Evolutionary conservation across 768 basidiomycete genomes (phyloP), one percentile per base, ranked within the genome.

Genomic region (Asterophora parasitica): DNA sequence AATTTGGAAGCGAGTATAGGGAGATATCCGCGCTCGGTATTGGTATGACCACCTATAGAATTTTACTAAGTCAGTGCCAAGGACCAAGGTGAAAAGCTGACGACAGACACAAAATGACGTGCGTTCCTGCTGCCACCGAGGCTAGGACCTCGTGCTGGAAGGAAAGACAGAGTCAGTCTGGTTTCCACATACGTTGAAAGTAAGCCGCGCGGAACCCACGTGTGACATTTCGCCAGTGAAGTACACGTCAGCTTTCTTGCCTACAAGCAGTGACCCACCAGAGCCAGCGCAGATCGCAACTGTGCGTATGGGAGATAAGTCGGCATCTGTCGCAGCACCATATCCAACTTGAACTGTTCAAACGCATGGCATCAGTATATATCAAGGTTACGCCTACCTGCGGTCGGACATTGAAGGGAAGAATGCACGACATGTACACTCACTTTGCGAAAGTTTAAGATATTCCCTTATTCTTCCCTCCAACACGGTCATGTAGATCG

Each of bases 11-110:
- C 83, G 27, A 97, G 77, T 17, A 80, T 70, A 13, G 83, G 79
- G 46, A 98, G 83, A 68, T 91, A 97, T 0, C 92, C 92, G 27
- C 94, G 87, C 69, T 98, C 95, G 36, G 94, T 94, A 67, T 93
- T 93, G 12, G 91, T 88, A 67, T 97, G 95, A 13, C 90, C 90
- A 62, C 87, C 88, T 90, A 55, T 32, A 36, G 27, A 16, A 36
- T 11, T 7, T 17, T 28, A 19, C 26, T 36, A n/a, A 36, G 42
- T 63, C 34, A 58, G 47, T 41, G 54, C 46, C 52, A 60, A 57
- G 59, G 47, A 56, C 61, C 46, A 43, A 50, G 17, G 17, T 40
- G 20, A 59, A 61, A 61, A 54, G 44, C 62, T 62, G 49, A 60
- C 50, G 60, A 63, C 86, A 73, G 68, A 85, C 92, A 92, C 46